Base-by-base conservation (phyloP, 2,329 filamentous ascomycete species). In the Seiridium cupressi region DNA sequence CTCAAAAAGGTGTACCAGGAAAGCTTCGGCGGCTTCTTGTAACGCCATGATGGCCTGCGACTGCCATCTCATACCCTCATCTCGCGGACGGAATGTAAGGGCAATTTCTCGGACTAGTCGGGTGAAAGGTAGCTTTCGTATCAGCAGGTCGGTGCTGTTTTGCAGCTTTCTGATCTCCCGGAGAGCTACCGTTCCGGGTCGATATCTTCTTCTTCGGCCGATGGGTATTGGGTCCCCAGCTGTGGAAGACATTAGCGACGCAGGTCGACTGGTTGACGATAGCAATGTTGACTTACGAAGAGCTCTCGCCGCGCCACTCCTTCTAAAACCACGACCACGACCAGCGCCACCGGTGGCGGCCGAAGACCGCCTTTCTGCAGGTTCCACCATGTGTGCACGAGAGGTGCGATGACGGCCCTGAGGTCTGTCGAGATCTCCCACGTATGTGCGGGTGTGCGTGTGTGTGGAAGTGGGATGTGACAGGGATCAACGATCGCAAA, bases 1-100 rank as follows among this genome's bases (percentile, higher is more conserved):
- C 74, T 97, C 93, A 72, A 98, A 97, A n/a, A 98, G 81, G 72
- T 96, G 93, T 61, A 98, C 91, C 67, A 98, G 84, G 77, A 96
- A 98, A 4, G 94, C 94, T 79, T 98, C 94, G n/a, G 93, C 87
- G 11, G 94, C 92, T 81, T 98, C 94, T 77, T 98, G 94, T 3
- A 98, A 83, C 10, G 94, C 94, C 71, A 91, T 87, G 70, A 98
- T 95, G 56, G 95, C 94, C 69, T 96, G 94, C 58, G 91, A 96
- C 79, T 98, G 95, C 93, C 95, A 99, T 67, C 94, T 87, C 75
- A 98, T 87, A 62, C 91, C 89, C 60, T 87, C 81, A 61, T 85
- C 86, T 42, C 76, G 75, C 4, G 86, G 84, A 18, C 88, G 86
- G 62, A 89, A 81, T 1, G 82, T 77, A 35, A 91, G 72, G 3